phyloP scores from a whole-genome alignment of 306 rosid genomes.

The Prunus mira region DNA sequence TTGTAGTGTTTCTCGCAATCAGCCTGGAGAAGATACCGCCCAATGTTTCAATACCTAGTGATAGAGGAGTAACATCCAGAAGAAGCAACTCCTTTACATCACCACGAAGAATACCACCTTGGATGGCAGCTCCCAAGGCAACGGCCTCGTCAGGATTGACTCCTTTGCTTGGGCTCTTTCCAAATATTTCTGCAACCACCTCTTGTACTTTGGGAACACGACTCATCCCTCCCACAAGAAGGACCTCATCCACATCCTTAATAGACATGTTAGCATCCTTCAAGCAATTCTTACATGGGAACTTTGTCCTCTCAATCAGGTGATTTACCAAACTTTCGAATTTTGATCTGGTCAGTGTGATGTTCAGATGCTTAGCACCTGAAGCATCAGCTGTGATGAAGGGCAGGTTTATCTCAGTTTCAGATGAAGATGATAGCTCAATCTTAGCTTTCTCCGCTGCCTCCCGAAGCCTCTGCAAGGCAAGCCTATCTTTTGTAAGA shows the following conservation, averaged over 20 bases:
- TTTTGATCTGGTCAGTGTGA: conserved; percentile 79
- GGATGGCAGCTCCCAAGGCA: conserved; percentile 90
- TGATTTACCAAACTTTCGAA: conserved; percentile 68
- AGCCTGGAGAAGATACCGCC: conserved; percentile 89
- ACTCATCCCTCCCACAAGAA: conserved; percentile 94
- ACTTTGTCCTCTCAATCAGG: conserved; percentile 78
- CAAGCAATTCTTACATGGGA: conserved; percentile 78
- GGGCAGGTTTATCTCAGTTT: conserved; percentile 85
- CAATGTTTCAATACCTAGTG: conserved; percentile 86
- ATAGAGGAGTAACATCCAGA: conserved; percentile 83
- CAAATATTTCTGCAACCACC: conserved; percentile 73
- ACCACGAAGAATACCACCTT: conserved; percentile 92
- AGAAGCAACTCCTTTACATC: conserved; percentile 87
- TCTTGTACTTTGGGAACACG: conserved; percentile 92
- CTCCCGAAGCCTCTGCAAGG: conserved; percentile 90
- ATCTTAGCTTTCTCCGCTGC: conserved; percentile 96
- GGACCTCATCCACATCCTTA: conserved; percentile 90
- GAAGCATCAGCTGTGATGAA: conserved; percentile 91
- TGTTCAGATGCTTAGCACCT: conserved; percentile 92
- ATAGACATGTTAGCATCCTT: conserved; percentile 72
- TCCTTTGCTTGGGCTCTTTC: conserved; percentile 84
- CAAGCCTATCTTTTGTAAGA: conserved; percentile 79
- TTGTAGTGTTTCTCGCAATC: conserved; percentile 80
- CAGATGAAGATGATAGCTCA: conserved; percentile 94
- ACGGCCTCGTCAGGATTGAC: conserved; percentile 97